Evolutionary conservation across 139 green algal genomes (phyloP).

Genomic region (Desmodesmus armatus): DNA sequence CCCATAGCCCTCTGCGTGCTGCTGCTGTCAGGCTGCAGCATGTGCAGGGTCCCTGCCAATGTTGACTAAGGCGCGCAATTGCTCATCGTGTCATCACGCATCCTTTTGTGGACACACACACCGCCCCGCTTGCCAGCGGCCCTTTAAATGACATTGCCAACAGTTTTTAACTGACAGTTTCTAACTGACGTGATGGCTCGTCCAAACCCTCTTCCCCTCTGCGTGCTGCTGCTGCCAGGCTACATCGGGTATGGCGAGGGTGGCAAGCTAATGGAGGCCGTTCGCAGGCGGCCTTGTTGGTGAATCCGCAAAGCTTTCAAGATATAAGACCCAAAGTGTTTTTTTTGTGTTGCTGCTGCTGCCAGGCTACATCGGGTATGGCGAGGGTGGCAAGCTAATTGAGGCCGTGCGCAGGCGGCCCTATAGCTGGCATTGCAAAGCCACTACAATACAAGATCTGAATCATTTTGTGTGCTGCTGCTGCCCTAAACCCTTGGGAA

Average conservation of each 20-base stretch:
- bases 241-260: constrained; percentile 98
- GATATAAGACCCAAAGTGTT: background rate
- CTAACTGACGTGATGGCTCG: too few species aligned
- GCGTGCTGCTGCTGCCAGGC: constrained; percentile 48
- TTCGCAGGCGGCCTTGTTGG: background rate
- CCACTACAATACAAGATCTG: background rate
- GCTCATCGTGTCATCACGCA: too few species aligned
- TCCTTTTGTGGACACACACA: too few species aligned
- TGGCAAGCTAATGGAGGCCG: constrained; percentile 96
- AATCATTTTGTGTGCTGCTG: background rate
- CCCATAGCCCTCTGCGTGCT: too few species aligned
- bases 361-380: constrained; percentile 97
- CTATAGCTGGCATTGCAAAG: constrained; percentile 67
- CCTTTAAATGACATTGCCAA: too few species aligned
- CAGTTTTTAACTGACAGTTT: too few species aligned
- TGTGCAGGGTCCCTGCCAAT: constrained; percentile 97
- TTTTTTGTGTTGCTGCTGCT: background rate
- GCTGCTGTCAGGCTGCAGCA: constrained; percentile 92
- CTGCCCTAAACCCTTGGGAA: constrained; percentile 52
- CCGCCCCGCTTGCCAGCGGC: too few species aligned
- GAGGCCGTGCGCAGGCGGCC: constrained; percentile 90
- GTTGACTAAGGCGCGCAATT: constrained; percentile 90
- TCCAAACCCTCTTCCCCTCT: background rate
- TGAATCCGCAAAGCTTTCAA: background rate
- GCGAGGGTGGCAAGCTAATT: constrained; percentile 98